Evolutionary conservation across 768 basidiomycete species (phyloP).

Genomic region (Lactifluus volemus): DNA sequence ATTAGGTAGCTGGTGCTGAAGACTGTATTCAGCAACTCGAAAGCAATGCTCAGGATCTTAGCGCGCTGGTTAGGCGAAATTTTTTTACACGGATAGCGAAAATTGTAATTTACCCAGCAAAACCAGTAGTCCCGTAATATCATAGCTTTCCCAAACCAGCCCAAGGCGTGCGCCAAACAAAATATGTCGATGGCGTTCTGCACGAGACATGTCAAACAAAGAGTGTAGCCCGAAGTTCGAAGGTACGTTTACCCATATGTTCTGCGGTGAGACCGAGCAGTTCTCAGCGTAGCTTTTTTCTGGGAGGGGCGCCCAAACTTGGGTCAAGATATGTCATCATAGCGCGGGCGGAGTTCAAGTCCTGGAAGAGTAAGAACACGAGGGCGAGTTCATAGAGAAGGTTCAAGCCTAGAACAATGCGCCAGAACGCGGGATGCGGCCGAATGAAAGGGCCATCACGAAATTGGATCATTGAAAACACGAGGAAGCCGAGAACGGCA

Average conservation of each 20-base stretch:
- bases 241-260: conserved; percentile 51
- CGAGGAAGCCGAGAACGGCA: conserved; percentile 60
- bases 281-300: conserved; percentile 86
- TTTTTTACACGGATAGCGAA: background rate
- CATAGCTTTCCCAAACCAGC: conserved; percentile 90
- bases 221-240: background rate
- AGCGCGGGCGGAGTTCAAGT: conserved; percentile 60
- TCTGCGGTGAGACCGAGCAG: conserved; percentile 52
- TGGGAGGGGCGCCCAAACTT: conserved; percentile 57
- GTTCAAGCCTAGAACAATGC: conserved; percentile 70
- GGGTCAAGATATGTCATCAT: conserved; percentile 80
- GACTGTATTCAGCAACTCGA: conserved; percentile 81
- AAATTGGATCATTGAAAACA: conserved; percentile 82
- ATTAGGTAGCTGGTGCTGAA: conserved; percentile 83
- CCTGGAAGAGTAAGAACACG: conserved; percentile 82
- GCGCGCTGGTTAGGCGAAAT: conserved; percentile 14
- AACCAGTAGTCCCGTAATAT: conserved; percentile 91
- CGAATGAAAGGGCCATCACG: conserved; percentile 85
- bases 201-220: background rate
- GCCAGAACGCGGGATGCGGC: conserved; percentile 84
- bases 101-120: conserved; percentile 61
- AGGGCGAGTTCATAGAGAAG: conserved; percentile 74
- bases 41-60: conserved; percentile 80
- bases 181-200: conserved; percentile 82
- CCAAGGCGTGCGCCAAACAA: conserved; percentile 74